Conservation (phyloP, 1,284 basidiomycete genomes). For the Fomitiporia mediterranea region DNA sequence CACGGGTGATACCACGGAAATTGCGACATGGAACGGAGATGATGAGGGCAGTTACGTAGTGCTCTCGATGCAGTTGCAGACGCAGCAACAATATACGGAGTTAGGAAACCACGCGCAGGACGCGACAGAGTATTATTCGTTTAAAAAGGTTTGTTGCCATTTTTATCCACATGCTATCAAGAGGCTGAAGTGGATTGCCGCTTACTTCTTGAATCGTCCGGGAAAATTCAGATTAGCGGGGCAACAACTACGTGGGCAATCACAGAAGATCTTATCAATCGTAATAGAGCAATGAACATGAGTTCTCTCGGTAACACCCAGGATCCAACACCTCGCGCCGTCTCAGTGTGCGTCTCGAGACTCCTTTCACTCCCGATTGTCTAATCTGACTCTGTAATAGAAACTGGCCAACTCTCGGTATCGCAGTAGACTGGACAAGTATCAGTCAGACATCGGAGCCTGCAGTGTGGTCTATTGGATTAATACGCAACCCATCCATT, state of each 20-base stretch:
- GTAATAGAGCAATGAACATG: background rate
- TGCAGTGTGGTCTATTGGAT: slow-evolving; percentile 38
- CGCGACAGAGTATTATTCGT: slow-evolving; percentile 6
- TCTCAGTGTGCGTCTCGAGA: background rate
- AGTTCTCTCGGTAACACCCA: background rate
- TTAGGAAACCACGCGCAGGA: slow-evolving; percentile 7
- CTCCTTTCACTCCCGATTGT: background rate
- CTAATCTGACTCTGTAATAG: slow-evolving; percentile 14
- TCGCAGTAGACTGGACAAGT: slow-evolving; percentile 30
- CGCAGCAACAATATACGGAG: slow-evolving; percentile 13
- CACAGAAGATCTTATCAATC: slow-evolving; percentile 3
- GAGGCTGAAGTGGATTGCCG: background rate
- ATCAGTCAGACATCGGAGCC: slow-evolving; percentile 25
- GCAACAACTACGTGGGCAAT: slow-evolving; percentile 11
- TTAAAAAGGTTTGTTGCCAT: slow-evolving; percentile 1
- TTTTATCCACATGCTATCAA: background rate
- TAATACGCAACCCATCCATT: slow-evolving; percentile 38
- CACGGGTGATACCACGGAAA: slow-evolving; percentile 28
- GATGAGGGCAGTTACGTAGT: slow-evolving; percentile 25
- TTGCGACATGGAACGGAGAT: slow-evolving; percentile 30
- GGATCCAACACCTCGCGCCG: slow-evolving; percentile 6
- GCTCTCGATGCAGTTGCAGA: slow-evolving; percentile 29
- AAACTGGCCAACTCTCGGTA: slow-evolving; percentile 33
- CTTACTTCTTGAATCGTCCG: background rate
- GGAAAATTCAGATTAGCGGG: slow-evolving; percentile 3